Conservation (phyloP, 2,329 filamentous ascomycete species). For the Pyrenochaeta sp. region DNA sequence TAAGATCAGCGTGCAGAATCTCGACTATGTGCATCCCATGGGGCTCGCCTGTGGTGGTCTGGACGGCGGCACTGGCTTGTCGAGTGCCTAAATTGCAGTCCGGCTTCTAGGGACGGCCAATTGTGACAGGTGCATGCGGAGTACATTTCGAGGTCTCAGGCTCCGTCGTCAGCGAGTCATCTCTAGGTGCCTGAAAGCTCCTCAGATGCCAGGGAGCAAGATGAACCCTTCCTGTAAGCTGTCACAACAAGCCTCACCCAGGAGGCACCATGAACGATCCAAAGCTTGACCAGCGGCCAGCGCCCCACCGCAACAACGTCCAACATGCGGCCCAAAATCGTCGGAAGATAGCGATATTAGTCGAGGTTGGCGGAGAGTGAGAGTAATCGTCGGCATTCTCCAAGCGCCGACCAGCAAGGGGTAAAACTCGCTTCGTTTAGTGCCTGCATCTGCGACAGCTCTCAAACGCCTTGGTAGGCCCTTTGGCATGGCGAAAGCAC, state of each 20-base stretch:
- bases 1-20: too few species aligned
- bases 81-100: background rate
- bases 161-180: too few species aligned
- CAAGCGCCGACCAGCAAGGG: conserved; percentile 7
- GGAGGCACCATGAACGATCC: conserved; percentile 7
- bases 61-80: background rate
- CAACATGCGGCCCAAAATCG: conserved; percentile 4
- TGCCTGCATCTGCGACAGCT: conserved; percentile 28
- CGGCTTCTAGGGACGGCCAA: too few species aligned
- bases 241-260: conserved; percentile 20
- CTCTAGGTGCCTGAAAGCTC: too few species aligned
- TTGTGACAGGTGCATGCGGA: too few species aligned
- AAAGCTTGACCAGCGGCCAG: conserved; percentile 7
- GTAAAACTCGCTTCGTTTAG: conserved; percentile 22
- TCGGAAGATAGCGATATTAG: conserved; percentile 9
- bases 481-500: conserved; percentile 26
- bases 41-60: background rate
- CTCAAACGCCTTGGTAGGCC: conserved; percentile 36
- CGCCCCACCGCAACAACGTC: conserved; percentile 4
- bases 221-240: conserved; percentile 18
- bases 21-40: too few species aligned
- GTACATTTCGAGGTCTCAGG: background rate
- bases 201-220: too few species aligned
- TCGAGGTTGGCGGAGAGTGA: conserved; percentile 1
- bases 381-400: conserved; percentile 8